Conservation (phyloP, 495 filamentous ascomycete species). For the Penicillium maclennaniae region DNA sequence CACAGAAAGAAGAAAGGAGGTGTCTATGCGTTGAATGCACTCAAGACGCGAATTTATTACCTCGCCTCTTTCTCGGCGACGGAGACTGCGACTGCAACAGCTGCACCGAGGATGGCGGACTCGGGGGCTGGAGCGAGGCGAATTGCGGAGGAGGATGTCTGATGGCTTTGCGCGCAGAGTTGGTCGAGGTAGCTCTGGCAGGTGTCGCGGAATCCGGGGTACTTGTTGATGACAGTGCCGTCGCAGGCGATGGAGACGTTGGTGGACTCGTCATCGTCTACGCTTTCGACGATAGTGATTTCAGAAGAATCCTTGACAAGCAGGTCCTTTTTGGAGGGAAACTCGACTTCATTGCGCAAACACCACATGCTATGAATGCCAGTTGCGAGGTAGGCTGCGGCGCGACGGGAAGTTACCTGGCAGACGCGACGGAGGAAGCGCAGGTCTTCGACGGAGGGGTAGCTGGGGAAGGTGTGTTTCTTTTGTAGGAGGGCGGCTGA, state of each 20-base stretch:
- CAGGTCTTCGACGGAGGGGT: conserved; percentile 50
- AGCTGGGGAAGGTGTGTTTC: conserved; percentile 43
- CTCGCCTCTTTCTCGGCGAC: conserved; percentile 22
- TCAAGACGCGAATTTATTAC: neutral
- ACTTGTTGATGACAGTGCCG: conserved; percentile 59
- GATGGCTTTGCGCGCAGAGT: conserved; percentile 33
- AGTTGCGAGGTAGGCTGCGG: conserved; percentile 60
- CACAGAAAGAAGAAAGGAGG: conserved; percentile 13
- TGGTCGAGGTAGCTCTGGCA: conserved; percentile 50
- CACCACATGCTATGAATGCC: conserved; percentile 63
- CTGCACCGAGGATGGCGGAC: conserved; percentile 54
- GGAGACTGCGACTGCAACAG: conserved; percentile 52
- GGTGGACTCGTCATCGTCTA: conserved; percentile 10
- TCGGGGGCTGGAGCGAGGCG: conserved; percentile 48
- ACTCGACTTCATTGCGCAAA: conserved; percentile 50
- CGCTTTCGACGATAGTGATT: conserved; percentile 41
- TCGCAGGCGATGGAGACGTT: conserved; percentile 51
- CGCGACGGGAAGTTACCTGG: conserved; percentile 54
- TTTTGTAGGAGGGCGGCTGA: conserved; percentile 49
- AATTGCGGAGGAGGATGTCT: conserved; percentile 24
- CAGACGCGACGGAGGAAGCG: conserved; percentile 51
- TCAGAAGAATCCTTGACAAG: conserved; percentile 35
- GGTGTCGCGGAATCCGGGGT: conserved; percentile 50
- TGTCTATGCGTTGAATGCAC: conserved; percentile 19
- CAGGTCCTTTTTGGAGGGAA: conserved; percentile 22